phyloP scores from a whole-genome alignment of 495 filamentous ascomycete genomes.

The Beverwykella pulmonaria region DNA sequence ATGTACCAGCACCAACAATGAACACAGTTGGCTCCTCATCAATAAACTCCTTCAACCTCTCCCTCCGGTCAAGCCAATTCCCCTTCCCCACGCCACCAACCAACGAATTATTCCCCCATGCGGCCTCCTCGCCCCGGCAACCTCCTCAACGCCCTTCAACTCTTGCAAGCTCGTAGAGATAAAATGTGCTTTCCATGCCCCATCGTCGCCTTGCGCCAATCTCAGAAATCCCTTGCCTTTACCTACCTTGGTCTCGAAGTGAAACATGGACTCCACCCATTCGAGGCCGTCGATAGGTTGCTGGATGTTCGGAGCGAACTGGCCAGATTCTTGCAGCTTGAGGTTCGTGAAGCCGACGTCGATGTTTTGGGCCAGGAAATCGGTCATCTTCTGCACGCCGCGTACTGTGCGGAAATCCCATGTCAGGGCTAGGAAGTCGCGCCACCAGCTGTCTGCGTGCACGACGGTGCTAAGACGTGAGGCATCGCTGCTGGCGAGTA shows the following conservation, averaged over 20 bases:
- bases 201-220: constrained; percentile 24
- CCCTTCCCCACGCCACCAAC: constrained; percentile 34
- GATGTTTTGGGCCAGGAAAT: constrained; percentile 22
- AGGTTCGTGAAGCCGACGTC: background rate
- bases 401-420: constrained; percentile 41
- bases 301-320: constrained; percentile 14
- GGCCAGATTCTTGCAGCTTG: constrained; percentile 13
- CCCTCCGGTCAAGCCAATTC: constrained; percentile 68
- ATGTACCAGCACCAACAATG: constrained; percentile 61
- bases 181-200: constrained; percentile 37
- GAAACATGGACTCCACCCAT: constrained; percentile 37
- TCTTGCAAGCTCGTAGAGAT: constrained; percentile 35
- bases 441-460: constrained; percentile 36
- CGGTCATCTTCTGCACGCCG: constrained; percentile 21
- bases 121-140: constrained; percentile 21
- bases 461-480: constrained; percentile 9
- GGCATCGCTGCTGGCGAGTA: constrained; percentile 23
- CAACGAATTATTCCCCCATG: constrained; percentile 35
- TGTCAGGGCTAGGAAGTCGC: constrained; percentile 36
- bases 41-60: constrained; percentile 59
- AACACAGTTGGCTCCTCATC: constrained; percentile 64
- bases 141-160: constrained; percentile 28
- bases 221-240: constrained; percentile 32
- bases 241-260: constrained; percentile 36
- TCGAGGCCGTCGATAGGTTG: constrained; percentile 24